Evolutionary conservation across 2,329 filamentous ascomycete genomes (phyloP).

Genomic region (Ophioceras dolichostomum): DNA sequence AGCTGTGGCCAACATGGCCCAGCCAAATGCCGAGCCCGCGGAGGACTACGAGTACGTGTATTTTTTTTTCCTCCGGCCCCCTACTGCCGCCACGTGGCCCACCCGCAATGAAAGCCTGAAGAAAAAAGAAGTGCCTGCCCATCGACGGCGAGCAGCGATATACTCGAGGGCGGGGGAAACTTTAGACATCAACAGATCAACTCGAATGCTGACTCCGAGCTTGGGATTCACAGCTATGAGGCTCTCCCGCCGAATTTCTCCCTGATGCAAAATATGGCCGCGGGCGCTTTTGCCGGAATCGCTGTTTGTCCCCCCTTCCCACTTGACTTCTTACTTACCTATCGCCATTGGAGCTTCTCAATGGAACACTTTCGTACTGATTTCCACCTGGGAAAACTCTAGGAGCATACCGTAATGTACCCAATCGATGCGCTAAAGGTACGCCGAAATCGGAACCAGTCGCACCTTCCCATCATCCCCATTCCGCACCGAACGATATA

Average conservation of each 20-base stretch:
- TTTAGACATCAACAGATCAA: no score
- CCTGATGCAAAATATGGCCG: constrained; percentile 85
- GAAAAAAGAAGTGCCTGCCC: no score
- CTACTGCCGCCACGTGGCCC: no score
- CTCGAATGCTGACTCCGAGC: no score
- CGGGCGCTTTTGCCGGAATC: constrained; percentile 93
- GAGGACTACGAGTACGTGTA: constrained; percentile 56
- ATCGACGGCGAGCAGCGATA: no score
- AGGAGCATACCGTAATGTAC: constrained; percentile 99
- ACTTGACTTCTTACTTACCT: constrained; percentile 1
- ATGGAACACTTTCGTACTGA: no score
- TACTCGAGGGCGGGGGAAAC: no score
- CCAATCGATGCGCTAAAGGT: constrained; percentile 98
- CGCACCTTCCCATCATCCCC: constrained; percentile 8
- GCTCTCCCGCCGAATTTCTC: constrained; percentile 89
- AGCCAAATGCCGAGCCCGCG: constrained; percentile 49
- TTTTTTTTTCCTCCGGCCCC: no score
- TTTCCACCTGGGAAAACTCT: no score
- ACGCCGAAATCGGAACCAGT: constrained; percentile 4
- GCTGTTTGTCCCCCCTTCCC: constrained; percentile 56
- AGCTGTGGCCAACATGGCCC: constrained; percentile 59
- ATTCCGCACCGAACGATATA: no score
- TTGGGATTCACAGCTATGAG: constrained; percentile 83
- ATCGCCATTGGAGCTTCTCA: no score
- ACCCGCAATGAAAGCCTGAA: no score